Conservation (phyloP, 805 yeast genomes). For the Yamadazyma paraphyllophila region DNA sequence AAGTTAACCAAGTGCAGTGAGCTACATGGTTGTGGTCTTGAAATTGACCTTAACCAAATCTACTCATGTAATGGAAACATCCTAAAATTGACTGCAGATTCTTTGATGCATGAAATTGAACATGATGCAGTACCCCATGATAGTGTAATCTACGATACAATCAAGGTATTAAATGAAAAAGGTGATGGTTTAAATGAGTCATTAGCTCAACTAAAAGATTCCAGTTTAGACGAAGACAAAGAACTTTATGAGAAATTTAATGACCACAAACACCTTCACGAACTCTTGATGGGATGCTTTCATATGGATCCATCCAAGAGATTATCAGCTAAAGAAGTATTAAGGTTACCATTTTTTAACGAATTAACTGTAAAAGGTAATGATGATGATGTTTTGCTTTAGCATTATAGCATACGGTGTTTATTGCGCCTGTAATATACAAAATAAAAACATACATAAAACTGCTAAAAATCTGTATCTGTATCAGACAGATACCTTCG, state of each 20-base stretch:
- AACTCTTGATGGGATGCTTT: conserved; percentile 56
- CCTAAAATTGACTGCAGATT: conserved; percentile 26
- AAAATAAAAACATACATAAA: conserved; percentile 1
- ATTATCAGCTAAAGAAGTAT: conserved; percentile 54
- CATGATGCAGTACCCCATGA: conserved; percentile 66
- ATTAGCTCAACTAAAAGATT: conserved; percentile 6
- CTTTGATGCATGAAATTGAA: conserved; percentile 42
- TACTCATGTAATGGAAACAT: conserved; percentile 30
- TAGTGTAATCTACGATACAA: conserved; percentile 68
- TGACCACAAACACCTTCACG: conserved; percentile 48
- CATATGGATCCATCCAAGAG: conserved; percentile 57
- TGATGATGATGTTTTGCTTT: conserved; percentile 20
- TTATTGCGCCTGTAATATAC: neutral
- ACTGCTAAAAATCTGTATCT: conserved; percentile 3
- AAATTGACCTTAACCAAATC: conserved; percentile 32
- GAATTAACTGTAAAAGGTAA: conserved; percentile 41
- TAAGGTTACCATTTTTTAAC: conserved; percentile 59
- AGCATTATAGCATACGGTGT: neutral
- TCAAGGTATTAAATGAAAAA: conserved; percentile 45
- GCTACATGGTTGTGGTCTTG: conserved; percentile 86
- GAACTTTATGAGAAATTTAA: conserved; percentile 27
- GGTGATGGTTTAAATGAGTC: conserved; percentile 28
- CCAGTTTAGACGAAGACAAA: conserved; percentile 10
- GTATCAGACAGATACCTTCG: conserved; percentile 11
- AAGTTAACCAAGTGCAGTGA: conserved; percentile 74